Conservation (phyloP, 148 eudicot species). For the Nepenthes gracilis region DNA sequence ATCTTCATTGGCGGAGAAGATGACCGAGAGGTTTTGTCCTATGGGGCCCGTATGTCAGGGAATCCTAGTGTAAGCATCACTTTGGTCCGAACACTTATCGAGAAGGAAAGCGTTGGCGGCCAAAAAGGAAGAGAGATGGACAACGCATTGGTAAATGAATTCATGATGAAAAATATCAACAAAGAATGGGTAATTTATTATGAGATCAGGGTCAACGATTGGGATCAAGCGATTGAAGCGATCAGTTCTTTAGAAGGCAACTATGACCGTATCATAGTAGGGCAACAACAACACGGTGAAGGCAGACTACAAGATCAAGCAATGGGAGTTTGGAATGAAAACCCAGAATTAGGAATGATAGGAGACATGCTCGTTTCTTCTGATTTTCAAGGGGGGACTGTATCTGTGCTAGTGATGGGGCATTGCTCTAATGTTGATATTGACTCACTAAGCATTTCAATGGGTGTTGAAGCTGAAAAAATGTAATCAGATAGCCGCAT, state of each 20-base stretch:
- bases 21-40: slow-evolving; percentile 7
- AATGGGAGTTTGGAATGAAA: slow-evolving; percentile 7
- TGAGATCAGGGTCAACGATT: slow-evolving; percentile 9
- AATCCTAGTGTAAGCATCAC: not conserved
- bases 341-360: slow-evolving; percentile 21
- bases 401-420: too few species aligned
- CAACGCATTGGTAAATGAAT: not conserved
- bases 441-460: too few species aligned
- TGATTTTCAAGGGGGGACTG: not conserved
- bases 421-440: too few species aligned
- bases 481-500: too few species aligned
- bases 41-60: slow-evolving; percentile 3
- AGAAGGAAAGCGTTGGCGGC: too few species aligned
- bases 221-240: slow-evolving; percentile 11
- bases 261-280: slow-evolving; percentile 17
- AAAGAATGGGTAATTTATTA: not conserved
- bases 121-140: not conserved
- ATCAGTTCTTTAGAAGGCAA: slow-evolving; percentile 3
- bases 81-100: not conserved
- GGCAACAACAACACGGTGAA: slow-evolving; percentile 10
- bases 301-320: not conserved
- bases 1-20: slow-evolving; percentile 7
- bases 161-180: slow-evolving; percentile 3
- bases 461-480: too few species aligned
- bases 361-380: slow-evolving; percentile 13